phyloP scores from a whole-genome alignment of 2,329 filamentous ascomycete species.

The Fusarium sp. region DNA sequence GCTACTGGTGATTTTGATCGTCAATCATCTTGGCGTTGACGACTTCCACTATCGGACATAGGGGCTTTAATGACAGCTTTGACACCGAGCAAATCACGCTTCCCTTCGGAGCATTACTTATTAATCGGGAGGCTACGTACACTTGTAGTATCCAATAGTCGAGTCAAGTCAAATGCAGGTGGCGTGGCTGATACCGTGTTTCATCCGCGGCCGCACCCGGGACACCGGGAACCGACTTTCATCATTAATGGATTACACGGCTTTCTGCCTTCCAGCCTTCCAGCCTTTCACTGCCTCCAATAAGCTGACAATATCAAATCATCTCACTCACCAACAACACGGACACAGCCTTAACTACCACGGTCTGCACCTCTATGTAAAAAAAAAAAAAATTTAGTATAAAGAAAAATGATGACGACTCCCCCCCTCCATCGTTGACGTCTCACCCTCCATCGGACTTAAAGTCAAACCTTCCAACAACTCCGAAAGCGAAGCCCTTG shows the following conservation, averaged over 20 bases:
- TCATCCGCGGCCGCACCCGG: constrained; percentile 4
- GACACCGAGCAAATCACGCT: background rate
- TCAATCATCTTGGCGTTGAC: constrained; percentile 24
- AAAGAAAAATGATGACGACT: no score
- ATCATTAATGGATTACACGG: background rate
- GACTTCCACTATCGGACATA: constrained; percentile 8
- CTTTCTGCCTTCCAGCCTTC: background rate
- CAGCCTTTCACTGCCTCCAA: no score
- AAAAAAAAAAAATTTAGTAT: no score
- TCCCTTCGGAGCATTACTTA: background rate
- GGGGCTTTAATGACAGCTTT: background rate
- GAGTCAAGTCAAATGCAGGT: constrained; percentile 1
- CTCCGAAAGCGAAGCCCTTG: background rate
- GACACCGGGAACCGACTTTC: background rate
- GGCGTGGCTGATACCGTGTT: constrained; percentile 6
- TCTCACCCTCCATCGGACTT: no score
- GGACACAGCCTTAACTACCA: no score
- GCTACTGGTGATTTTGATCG: constrained; percentile 20
- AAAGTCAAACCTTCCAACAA: background rate
- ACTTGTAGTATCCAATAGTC: background rate
- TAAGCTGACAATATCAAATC: background rate
- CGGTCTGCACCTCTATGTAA: no score
- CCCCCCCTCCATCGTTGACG: no score
- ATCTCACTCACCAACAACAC: no score
- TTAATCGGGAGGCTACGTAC: background rate